A percentile compares a stretch with the other conserved stretches of the same genome.
phyloP scores from a whole-genome alignment of 2,329 filamentous ascomycete species.

The Didymellaceae sp. region DNA sequence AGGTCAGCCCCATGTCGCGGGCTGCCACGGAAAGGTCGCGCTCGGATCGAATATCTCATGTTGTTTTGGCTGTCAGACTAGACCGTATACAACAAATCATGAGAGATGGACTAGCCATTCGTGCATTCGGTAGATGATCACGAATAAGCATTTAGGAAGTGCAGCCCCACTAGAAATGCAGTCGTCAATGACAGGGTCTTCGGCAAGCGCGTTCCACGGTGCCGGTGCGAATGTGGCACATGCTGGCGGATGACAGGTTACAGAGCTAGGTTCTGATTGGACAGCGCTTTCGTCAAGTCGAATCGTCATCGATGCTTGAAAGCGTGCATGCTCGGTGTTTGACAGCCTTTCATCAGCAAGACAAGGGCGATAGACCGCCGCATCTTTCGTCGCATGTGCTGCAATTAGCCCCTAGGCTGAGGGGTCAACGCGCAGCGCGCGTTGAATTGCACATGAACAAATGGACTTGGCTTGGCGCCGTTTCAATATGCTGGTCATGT shows the following conservation, averaged over 20 bases:
- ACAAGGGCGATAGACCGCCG: constrained; percentile 13
- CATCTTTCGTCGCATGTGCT: constrained; percentile 17
- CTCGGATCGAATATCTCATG: not conserved
- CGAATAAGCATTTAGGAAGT: not conserved
- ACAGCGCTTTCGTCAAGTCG: not conserved
- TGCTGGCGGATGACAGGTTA: constrained; percentile 18
- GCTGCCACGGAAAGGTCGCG: too few species aligned
- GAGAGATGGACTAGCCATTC: not conserved
- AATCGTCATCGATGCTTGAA: constrained; percentile 20
- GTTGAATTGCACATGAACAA: constrained; percentile 7
- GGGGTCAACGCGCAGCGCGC: constrained; percentile 1
- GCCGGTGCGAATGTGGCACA: constrained; percentile 16
- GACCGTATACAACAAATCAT: not conserved
- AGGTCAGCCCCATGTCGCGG: too few species aligned
- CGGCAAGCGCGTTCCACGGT: constrained; percentile 9
- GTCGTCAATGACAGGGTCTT: constrained; percentile 20
- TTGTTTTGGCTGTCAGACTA: not conserved
- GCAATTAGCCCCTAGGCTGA: constrained; percentile 11
- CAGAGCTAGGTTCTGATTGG: constrained; percentile 9
- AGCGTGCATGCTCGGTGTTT: constrained; percentile 16
- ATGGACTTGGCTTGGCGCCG: constrained; percentile 11
- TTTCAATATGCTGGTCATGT: constrained; percentile 5
- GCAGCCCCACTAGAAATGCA: constrained; percentile 14
- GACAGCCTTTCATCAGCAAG: constrained; percentile 14
- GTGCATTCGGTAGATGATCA: not conserved